Evolutionary conservation across 176 grass and related monocot species (phyloP).

Genomic region (Triticum dicoccoides): DNA sequence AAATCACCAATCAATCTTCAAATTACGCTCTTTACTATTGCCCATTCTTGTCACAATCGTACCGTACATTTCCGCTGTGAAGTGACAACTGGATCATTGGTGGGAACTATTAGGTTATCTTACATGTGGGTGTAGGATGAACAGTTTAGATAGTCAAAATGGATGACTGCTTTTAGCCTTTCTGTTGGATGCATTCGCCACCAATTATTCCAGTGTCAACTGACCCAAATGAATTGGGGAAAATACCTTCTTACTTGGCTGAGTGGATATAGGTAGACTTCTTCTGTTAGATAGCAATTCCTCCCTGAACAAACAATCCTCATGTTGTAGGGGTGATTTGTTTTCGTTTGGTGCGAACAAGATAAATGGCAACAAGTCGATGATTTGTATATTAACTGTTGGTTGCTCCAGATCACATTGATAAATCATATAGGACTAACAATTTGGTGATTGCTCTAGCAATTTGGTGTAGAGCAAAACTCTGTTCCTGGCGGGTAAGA

Average conservation of each 20-base stretch:
- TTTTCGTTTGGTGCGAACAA: background rate
- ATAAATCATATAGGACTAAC: slow-evolving; percentile 5
- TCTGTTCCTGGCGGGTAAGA: background rate
- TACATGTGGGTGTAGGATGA: slow-evolving; percentile 5
- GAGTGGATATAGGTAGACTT: background rate
- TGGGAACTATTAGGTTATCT: background rate
- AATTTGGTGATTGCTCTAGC: background rate
- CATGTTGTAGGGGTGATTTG: background rate
- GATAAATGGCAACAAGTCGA: background rate
- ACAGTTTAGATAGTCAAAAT: background rate
- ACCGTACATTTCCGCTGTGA: background rate
- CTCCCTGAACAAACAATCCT: slow-evolving; percentile 9
- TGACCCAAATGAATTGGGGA: background rate
- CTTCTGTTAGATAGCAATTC: background rate
- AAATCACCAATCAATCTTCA: background rate
- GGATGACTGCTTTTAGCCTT: background rate
- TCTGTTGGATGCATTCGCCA: slow-evolving; percentile 5
- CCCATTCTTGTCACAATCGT: background rate
- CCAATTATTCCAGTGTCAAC: slow-evolving; percentile 7
- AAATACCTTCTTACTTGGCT: background rate
- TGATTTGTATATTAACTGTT: slow-evolving; percentile 1
- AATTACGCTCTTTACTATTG: background rate
- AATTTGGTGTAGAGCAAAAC: background rate
- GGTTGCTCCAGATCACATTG: background rate
- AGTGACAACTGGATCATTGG: background rate